phyloP scores from a whole-genome alignment of 176 grass and related monocot genomes.

The Miscanthus lutarioriparius region DNA sequence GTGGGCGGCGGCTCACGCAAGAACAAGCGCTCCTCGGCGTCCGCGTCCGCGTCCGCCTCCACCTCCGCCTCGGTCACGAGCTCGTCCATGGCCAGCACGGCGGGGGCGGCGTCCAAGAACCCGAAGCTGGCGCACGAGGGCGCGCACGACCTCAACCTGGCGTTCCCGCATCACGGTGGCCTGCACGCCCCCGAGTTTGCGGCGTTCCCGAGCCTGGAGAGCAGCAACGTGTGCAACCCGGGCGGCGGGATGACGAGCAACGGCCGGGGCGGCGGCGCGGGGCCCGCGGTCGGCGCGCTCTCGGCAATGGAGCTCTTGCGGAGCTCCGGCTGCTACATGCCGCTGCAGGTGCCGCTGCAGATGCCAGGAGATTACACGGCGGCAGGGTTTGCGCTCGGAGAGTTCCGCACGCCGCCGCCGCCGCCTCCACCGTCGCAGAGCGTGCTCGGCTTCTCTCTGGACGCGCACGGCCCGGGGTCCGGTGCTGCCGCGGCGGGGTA shows the following conservation, averaged over 20 bases:
- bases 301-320: constrained; percentile 94
- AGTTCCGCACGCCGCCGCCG: constrained; percentile 53
- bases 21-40: constrained; percentile 79
- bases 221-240: constrained; percentile 48
- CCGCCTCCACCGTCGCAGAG: constrained; percentile 39
- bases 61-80: constrained; percentile 27
- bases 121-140: constrained; percentile 62
- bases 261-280: constrained; percentile 24
- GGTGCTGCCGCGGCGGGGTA: constrained; percentile 28
- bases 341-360: constrained; percentile 59
- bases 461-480: constrained; percentile 35
- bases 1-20: constrained; percentile 92
- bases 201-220: constrained; percentile 76
- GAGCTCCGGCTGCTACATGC: constrained; percentile 62
- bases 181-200: constrained; percentile 47
- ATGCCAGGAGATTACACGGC: constrained; percentile 55
- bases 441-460: constrained; percentile 66
- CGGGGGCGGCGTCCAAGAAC: constrained; percentile 37
- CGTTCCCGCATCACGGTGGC: constrained; percentile 62
- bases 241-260: constrained; percentile 18
- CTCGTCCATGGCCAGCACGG: constrained; percentile 31
- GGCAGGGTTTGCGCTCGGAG: constrained; percentile 62
- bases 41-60: constrained; percentile 11
- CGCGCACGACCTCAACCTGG: constrained; percentile 79
- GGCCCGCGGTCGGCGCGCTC: constrained; percentile 43